These are phyloP conservation scores for Pulveroboletus sp. DNA, from an alignment of 768 basidiomycete species.

Conservation along the genomic window DNA sequence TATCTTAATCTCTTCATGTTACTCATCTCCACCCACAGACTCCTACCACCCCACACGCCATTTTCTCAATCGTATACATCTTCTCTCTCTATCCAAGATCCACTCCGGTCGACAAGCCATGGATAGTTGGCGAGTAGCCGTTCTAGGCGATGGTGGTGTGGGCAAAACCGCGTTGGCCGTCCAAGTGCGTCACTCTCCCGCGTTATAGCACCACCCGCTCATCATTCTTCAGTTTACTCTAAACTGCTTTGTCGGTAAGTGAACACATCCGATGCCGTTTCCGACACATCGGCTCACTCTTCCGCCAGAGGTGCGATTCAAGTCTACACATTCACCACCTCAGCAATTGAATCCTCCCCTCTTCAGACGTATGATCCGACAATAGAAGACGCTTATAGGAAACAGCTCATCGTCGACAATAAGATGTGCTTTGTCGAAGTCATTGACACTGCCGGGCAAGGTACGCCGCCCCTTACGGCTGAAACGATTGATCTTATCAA, in stretches of 20 bases:
- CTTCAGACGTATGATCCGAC: constrained; percentile 92
- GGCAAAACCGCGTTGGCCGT: constrained; percentile 96
- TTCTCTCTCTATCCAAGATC: constrained; percentile 17
- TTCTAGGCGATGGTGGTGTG: constrained; percentile 95
- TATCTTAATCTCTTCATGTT: constrained; percentile 14
- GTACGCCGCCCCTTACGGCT: constrained; percentile 40
- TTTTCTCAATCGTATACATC: constrained; percentile 29
- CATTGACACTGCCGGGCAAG: constrained; percentile 96
- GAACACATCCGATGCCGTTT: constrained; percentile 1
- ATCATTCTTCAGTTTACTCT: constrained; percentile 76
- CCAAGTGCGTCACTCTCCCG: constrained; percentile 53
- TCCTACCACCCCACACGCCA: constrained; percentile 12
- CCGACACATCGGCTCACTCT: constrained; percentile 13
- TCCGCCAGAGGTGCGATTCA: constrained; percentile 48
- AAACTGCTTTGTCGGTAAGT: constrained; percentile 92
- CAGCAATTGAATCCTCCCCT: constrained; percentile 6
- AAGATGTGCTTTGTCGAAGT: constrained; percentile 95
- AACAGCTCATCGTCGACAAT: constrained; percentile 91
- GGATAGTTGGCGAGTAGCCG: constrained; percentile 95
- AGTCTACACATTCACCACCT: constrained; percentile 6
- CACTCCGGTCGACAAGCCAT: constrained; percentile 43
- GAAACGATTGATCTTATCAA: constrained; percentile 16
- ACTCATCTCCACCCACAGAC: constrained; percentile 20
- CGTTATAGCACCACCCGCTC: constrained; percentile 3
- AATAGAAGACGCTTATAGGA: constrained; percentile 97